Evolutionary conservation across 805 yeast species (phyloP).

Genomic region (Yarrowia sp.): DNA sequence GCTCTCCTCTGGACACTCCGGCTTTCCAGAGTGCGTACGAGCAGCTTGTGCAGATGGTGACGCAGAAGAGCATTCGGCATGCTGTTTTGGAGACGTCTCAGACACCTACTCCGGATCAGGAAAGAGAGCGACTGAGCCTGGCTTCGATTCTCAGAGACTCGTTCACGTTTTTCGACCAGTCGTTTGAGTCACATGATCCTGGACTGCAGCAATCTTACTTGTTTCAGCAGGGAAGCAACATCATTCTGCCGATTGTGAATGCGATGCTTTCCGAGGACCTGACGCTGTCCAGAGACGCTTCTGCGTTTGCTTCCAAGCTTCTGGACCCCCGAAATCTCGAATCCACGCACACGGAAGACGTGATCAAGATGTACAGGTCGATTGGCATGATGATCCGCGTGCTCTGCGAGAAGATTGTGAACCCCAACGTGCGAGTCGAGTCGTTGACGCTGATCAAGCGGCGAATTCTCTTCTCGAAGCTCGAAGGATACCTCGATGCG

Average conservation of each 20-base stretch:
- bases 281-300: conserved; percentile 14
- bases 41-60: conserved; percentile 14
- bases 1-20: conserved; percentile 2
- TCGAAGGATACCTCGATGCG: conserved; percentile 43
- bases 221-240: neutral
- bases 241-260: conserved; percentile 16
- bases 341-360: neutral
- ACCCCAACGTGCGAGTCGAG: neutral
- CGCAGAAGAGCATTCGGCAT: neutral
- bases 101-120: conserved; percentile 8
- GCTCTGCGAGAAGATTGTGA: conserved; percentile 13
- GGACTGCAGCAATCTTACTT: conserved; percentile 3
- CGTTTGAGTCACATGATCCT: conserved; percentile 22
- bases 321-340: conserved; percentile 10
- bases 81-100: neutral
- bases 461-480: neutral
- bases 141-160: conserved; percentile 10
- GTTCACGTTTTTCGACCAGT: conserved; percentile 30
- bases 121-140: neutral
- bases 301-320: neutral
- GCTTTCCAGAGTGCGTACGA: conserved; percentile 2
- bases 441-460: conserved; percentile 1
- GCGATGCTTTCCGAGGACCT: conserved; percentile 19
- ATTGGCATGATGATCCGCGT: conserved; percentile 42
- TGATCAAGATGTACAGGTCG: conserved; percentile 13